Conservation (phyloP, 2,329 filamentous ascomycete species). For the Onygenales sp. region DNA sequence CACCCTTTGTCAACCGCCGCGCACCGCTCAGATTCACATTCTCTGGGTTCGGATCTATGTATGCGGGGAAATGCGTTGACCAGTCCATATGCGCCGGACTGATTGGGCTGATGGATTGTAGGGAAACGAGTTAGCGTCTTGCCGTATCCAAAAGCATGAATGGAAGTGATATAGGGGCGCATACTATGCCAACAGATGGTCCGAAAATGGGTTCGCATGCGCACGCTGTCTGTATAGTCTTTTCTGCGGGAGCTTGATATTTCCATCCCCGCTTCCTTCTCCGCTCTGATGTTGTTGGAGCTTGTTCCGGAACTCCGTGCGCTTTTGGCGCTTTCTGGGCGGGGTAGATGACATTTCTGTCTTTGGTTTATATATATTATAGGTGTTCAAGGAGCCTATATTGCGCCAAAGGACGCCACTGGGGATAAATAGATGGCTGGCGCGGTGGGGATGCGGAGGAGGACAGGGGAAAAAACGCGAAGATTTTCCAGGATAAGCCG, state of each 20-base stretch:
- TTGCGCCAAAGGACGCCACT: background rate
- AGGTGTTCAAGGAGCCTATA: background rate
- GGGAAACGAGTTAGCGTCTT: constrained; percentile 9
- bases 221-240: constrained; percentile 94
- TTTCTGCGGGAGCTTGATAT: constrained; percentile 63
- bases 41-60: constrained; percentile 37
- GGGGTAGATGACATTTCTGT: background rate
- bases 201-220: constrained; percentile 96
- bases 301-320: constrained; percentile 52
- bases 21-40: constrained; percentile 23
- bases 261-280: constrained; percentile 1
- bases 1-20: constrained; percentile 51
- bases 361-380: background rate
- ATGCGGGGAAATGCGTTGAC: constrained; percentile 73
- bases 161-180: constrained; percentile 20
- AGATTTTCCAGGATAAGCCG: too few relatives aligned
- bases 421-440: too few relatives aligned
- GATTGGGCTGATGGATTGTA: constrained; percentile 50
- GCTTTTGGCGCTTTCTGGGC: constrained; percentile 51
- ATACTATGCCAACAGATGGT: constrained; percentile 83
- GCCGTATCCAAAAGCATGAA: background rate
- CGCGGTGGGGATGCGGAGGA: too few relatives aligned
- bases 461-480: too few relatives aligned
- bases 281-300: constrained; percentile 20
- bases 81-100: constrained; percentile 84